These are phyloP conservation scores for Camellia lanceoleosa DNA, from an alignment of 148 eudicot genomes.

Conservation along the genomic window DNA sequence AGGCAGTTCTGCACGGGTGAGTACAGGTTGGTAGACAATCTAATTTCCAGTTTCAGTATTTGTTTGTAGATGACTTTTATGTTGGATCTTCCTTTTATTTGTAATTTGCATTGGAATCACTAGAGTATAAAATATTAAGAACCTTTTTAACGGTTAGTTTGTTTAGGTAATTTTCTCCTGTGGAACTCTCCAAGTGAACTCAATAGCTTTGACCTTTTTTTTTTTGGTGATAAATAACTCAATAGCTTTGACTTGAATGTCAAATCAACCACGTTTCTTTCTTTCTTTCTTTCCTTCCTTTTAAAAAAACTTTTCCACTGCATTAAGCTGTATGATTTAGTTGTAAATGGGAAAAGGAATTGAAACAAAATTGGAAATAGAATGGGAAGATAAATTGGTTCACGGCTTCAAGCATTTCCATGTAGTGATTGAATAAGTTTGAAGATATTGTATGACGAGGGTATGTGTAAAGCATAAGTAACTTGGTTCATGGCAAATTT, in stretches of 20 bases:
- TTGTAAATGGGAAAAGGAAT: not conserved
- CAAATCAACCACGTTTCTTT: not conserved
- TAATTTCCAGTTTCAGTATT: not conserved
- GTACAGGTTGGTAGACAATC: constrained; percentile 53
- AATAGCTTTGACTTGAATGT: not conserved
- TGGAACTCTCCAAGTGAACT: not conserved
- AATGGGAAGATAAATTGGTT: not conserved
- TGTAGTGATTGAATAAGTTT: not conserved
- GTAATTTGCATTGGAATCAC: not conserved
- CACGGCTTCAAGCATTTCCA: not conserved
- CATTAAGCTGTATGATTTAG: not conserved
- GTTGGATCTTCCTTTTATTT: not conserved
- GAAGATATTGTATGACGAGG: not conserved
- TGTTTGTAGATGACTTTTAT: constrained; percentile 5
- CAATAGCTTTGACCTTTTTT: too few relatives aligned
- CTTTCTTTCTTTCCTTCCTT: not conserved
- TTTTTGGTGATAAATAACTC: not conserved
- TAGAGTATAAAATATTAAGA: not conserved
- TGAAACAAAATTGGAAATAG: not conserved
- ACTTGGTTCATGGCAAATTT: not conserved
- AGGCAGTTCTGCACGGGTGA: constrained; percentile 98
- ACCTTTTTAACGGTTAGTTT: not conserved
- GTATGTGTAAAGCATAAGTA: not conserved
- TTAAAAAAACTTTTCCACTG: not conserved
- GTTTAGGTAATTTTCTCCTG: not conserved